Evolutionary conservation across 2,329 filamentous ascomycete species (phyloP), one percentile per base, ranked within the genome.

Genomic region (Lojkania enalia): DNA sequence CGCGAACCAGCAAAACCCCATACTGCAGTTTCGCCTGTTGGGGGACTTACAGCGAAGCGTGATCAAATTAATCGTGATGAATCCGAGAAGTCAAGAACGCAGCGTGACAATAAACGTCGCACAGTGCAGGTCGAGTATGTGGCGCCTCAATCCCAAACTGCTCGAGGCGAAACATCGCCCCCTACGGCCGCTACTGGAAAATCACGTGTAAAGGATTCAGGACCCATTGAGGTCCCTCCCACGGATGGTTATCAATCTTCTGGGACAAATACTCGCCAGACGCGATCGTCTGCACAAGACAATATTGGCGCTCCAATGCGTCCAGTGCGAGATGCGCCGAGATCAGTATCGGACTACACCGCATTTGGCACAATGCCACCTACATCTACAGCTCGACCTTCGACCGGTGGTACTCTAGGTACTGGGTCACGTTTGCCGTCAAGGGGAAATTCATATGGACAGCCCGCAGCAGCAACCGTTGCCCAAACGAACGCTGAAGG

Each of bases 101-200:
- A 76, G 21, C 86, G 90, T 56, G 91, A 96, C 66, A 87, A 87
- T 60, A 97, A 97, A 73, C 85, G 94, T 45, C 84, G 91, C 58
- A 99, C 94, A 0, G 90, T 99, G 0, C 94, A 99, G 72, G 88
- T 99, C 49, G 94, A 99, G 74, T 99, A 99, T 70, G 94, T 97
- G 44, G 88, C 91, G 15, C 94, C 94, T 18, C 85, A 86, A 19
- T 95, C 90, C 4, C 85, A 92, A 63, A 96, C 92, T 0, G 81
- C 86, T 51, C 83, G 92, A 53, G 90, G 87, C 20, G 82, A 82
- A 43, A 52, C 66, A 23, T 70, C 69, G 19, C 68, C 71, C 16
- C 58, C 65, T 37, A 50, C 57, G 15, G 70, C 67, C 42, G 51
- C 55, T 39, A 52, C 57, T 12, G 57, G 67, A 37, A 73, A 77